Base-by-base conservation (phyloP, 371 early-diverging fungal genomes). In the Apophysomyces sp. region DNA sequence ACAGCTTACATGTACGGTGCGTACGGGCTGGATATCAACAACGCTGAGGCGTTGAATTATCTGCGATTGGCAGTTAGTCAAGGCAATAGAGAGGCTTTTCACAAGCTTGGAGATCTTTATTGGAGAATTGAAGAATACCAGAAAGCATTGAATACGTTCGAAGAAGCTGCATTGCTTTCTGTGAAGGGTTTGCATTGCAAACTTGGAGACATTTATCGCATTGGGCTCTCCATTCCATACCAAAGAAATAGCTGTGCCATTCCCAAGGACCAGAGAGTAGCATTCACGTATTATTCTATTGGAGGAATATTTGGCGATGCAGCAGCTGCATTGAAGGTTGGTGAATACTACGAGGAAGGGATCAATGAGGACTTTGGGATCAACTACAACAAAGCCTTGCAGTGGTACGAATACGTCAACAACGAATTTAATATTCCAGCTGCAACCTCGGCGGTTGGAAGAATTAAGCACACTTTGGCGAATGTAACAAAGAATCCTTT, bases 391-490 rank as follows among this genome's bases (percentile, higher is more conserved):
- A 52, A 39, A 3, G 69, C 69, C 12, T 59, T 62, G 8, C 41
- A 34, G 3, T 69, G 52, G 26, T 69, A 69, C 55, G 40, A 62
- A 24, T 52, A n/a, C n/a, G n/a, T n/a, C n/a, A n/a, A n/a, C n/a
- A n/a, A n/a, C n/a, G n/a, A n/a, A n/a, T n/a, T n/a, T 2, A 53
- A 53, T 9, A 60, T 53, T 4, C 64, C 71, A 18, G 31, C 64
- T 16, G 58, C 67, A 12, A 59, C 63, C 13, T 30, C 67, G 5
- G 64, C 63, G 16, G 61, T 66, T 51, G 71, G 61, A 13, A 55
- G 56, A 9, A 58, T 71, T 11, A 13, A 57, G 3, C 66, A 70
- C 30, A 60, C 57, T 7, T 30, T 62, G 41, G 60, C 63, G 12
- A 41, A 54, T 2, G 34, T 56, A 2, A 11, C n/a, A 8, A 16